These are phyloP conservation scores for Noccaea bulbosa DNA, from an alignment of 345 rosid species.

Conservation along the genomic window DNA sequence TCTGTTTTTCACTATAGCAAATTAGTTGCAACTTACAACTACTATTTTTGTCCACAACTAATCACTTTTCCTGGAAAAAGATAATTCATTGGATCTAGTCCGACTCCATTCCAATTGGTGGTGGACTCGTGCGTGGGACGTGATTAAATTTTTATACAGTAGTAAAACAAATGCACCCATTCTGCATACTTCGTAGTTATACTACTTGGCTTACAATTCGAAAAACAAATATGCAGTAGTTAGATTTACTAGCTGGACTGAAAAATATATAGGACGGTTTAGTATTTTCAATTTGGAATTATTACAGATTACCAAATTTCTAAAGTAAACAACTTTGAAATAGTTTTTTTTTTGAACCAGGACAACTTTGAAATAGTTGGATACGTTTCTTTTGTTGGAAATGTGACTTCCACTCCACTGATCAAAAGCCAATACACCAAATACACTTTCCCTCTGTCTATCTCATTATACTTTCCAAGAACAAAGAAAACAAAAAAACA, in stretches of 20 bases:
- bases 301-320: conserved; percentile 13
- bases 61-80: background rate
- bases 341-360: no score
- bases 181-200: no score
- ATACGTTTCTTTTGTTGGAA: conserved; percentile 39
- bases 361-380: background rate
- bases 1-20: background rate
- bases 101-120: background rate
- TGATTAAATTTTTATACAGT: background rate
- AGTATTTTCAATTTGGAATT: background rate
- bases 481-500: background rate
- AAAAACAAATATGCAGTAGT: no score
- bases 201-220: no score
- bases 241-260: no score
- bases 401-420: conserved; percentile 47
- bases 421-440: conserved; percentile 38
- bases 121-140: conserved; percentile 7
- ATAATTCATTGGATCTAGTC: conserved; percentile 21
- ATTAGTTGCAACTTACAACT: conserved; percentile 21
- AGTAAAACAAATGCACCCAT: background rate
- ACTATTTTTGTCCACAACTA: conserved; percentile 12
- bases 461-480: conserved; percentile 30
- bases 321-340: conserved; percentile 5
- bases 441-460: conserved; percentile 27
- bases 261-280: background rate